Evolutionary conservation across 208 protist species (phyloP), one percentile per base, ranked within the genome.

Genomic region (Phytomonas francai): DNA sequence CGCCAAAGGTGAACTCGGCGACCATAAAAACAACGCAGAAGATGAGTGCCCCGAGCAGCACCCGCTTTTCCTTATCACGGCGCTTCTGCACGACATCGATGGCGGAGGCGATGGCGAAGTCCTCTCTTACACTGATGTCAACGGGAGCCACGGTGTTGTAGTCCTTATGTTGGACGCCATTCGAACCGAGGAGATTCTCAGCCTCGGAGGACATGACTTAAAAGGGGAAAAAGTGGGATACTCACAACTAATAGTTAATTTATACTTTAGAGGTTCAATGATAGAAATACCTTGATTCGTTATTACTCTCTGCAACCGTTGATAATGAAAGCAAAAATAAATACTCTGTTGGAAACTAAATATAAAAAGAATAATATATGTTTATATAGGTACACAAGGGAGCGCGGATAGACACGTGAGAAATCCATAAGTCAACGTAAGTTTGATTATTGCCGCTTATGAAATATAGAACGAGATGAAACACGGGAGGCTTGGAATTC

Each of bases 11-110:
- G 59, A 96, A 79, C 67, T 97, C 90, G 11, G 93, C 69, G 16
- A 94, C 39, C 92, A 97, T 97, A 61, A 97, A 96, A 51, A 92
- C 61, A 42, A 94, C 78, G 59, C 86, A 89, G 29, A 96, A 85
- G 19, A 71, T 64, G 12, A 95, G 72, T 9, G 86, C 86, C 28
- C 59, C 59, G 36, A 78, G 63, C 16, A 95, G 81, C 30, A 89
- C 78, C 63, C 70, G 81, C 69, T 85, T 80, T 67, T 94, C 87
- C 39, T 80, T 81, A 61, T 75, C 65, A 33, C 84, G 87, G 30
- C 84, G 81, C 22, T 57, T 65, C 59, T 88, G 61, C 0, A 87
- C 85, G 25, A 65, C 65, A 51, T 57, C 60, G 12, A 80, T 45
- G 11, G 75, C 74, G 30, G 72, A 27, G 29, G 61, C 64, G 59